Evolutionary conservation across 768 basidiomycete genomes (phyloP).

Genomic region (Boletus eberwhitei): DNA sequence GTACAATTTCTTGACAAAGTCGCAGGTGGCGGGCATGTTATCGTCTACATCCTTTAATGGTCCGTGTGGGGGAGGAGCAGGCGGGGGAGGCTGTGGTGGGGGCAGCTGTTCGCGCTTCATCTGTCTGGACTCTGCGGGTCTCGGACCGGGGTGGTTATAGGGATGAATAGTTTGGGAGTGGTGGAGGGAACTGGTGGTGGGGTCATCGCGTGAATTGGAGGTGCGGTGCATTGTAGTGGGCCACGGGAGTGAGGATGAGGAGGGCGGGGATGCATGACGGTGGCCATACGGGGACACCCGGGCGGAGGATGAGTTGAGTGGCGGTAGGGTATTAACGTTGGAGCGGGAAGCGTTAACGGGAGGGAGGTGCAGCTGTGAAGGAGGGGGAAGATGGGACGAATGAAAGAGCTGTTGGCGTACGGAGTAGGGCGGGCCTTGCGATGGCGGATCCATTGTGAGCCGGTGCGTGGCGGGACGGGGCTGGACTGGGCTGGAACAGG

Average conservation of each 20-base stretch:
- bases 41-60: conserved; percentile 51
- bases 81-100: conserved; percentile 25
- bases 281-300: conserved; percentile 25
- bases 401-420: conserved; percentile 38
- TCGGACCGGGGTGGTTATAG: conserved; percentile 21
- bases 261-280: conserved; percentile 29
- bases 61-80: conserved; percentile 13
- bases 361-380: conserved; percentile 39
- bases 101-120: conserved; percentile 30
- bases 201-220: conserved; percentile 42
- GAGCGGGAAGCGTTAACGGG: conserved; percentile 35
- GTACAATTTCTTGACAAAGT: conserved; percentile 94
- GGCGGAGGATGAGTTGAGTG: conserved; percentile 32
- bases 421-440: conserved; percentile 30
- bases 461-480: not conserved
- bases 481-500: conserved; percentile 9
- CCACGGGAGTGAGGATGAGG: conserved; percentile 26
- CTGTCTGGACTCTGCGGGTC: conserved; percentile 23
- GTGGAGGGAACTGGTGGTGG: conserved; percentile 15
- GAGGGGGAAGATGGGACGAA: conserved; percentile 43
- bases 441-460: conserved; percentile 26
- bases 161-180: conserved; percentile 16
- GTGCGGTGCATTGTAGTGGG: conserved; percentile 33
- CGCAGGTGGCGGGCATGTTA: conserved; percentile 81
- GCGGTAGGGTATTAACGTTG: conserved; percentile 40